A percentile compares a stretch with the other conserved stretches of the same genome.
Conservation (phyloP, 345 rosid species). For the Lumnitzera racemosa region DNA sequence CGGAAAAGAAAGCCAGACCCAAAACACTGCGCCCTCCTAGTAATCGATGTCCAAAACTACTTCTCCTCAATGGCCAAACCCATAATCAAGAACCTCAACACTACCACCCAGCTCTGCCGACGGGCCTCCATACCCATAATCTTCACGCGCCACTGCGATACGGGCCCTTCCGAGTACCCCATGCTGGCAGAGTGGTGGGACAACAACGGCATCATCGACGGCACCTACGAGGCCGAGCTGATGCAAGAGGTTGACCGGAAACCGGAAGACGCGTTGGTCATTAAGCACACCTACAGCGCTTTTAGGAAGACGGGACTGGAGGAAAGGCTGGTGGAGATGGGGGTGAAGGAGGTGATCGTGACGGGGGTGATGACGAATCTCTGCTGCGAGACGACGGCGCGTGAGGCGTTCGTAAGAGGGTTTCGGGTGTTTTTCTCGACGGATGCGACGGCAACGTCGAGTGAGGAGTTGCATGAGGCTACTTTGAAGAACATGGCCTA, state of each 20-base stretch:
- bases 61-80: constrained; percentile 53
- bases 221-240: constrained; percentile 47
- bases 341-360: constrained; percentile 68
- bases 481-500: constrained; percentile 58
- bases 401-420: constrained; percentile 66
- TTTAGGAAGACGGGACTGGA: constrained; percentile 45
- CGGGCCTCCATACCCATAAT: constrained; percentile 55
- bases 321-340: constrained; percentile 41
- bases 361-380: constrained; percentile 68
- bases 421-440: constrained; percentile 71
- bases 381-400: constrained; percentile 88
- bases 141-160: constrained; percentile 77
- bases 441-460: constrained; percentile 61
- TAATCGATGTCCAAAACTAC: constrained; percentile 62
- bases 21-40: constrained; percentile 37
- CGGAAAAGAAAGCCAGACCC: constrained; percentile 54
- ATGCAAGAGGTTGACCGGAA: constrained; percentile 33
- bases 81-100: constrained; percentile 36
- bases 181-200: constrained; percentile 76
- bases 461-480: constrained; percentile 50
- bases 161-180: constrained; percentile 39
- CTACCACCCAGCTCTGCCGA: constrained; percentile 59
- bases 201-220: constrained; percentile 42
- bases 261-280: constrained; percentile 35
- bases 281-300: constrained; percentile 73